phyloP scores from a whole-genome alignment of 495 filamentous ascomycete species.

The Xylaria telfairii region DNA sequence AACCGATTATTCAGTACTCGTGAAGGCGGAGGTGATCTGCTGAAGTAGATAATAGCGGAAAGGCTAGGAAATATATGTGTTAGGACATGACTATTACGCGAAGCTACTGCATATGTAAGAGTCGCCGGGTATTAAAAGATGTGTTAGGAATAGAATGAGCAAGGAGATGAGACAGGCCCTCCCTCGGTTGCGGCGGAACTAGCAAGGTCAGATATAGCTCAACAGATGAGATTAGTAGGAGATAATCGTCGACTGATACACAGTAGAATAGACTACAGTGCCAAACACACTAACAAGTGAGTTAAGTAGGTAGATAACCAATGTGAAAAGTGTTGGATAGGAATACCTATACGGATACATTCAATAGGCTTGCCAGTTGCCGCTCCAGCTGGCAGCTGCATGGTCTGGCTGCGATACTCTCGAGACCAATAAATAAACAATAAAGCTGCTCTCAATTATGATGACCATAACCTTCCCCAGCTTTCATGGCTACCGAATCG shows the following conservation, averaged over 20 bases:
- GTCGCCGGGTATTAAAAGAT: not conserved
- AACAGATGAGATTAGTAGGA: not conserved
- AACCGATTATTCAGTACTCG: conserved; percentile 31
- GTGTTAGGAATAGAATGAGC: not conserved
- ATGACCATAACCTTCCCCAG: not conserved
- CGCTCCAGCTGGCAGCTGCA: not conserved
- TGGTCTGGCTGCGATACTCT: conserved; percentile 15
- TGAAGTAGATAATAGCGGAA: not conserved
- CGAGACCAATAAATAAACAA: not conserved
- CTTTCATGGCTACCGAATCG: conserved; percentile 38
- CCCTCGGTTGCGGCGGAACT: not conserved
- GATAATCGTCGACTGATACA: not conserved
- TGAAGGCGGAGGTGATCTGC: conserved; percentile 40
- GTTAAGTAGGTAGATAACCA: not conserved
- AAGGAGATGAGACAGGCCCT: not conserved
- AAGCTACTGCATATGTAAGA: not conserved
- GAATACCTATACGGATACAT: not conserved
- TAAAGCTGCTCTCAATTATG: not conserved
- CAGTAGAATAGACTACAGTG: not conserved
- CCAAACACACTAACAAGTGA: not conserved
- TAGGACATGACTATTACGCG: not conserved
- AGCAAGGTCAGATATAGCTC: not conserved
- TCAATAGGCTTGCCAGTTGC: conserved; percentile 10
- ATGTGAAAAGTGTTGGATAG: not conserved
- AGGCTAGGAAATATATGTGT: not conserved